Base-by-base conservation (phyloP, 495 filamentous ascomycete genomes). In the Penicillium argentinense region DNA sequence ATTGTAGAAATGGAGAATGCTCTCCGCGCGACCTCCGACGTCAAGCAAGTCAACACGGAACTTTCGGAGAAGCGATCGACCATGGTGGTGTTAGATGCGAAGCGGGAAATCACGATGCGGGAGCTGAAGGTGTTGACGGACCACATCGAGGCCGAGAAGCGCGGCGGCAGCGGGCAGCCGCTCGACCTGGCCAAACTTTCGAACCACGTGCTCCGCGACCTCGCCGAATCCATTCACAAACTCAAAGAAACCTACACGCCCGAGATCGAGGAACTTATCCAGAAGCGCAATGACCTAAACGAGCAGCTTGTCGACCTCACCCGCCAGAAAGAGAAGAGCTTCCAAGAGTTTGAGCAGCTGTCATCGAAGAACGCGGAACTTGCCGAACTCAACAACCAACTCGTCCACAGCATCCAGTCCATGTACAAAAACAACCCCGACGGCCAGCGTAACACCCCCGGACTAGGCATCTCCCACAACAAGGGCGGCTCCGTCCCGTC, bases 331-430 rank as follows among this genome's bases (percentile, higher is more conserved):
- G 91, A 97, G 62, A 89, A 91, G 66, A 88, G 87, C 47, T 85
- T 95, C 63, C 85, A 92, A 51, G 95, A 99, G 53, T 96, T 95
- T 58, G 95, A 97, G 70, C 87, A 95, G 55, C 75, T 97, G 21
- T 91, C 88, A 14, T 82, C 82, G 45, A 95, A 95, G 76, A 99
- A 99, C 59, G 85, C 87, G 3, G 91, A 97, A 68, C 75, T 99
- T 42, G 85, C 87, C 30, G 90, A 97, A 61, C 71, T 96, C 60
- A 97, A 99, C 74, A 95, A 93, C 55, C 87, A 96, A 60, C 73
- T 99, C 24, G 90, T 93, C 3, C 88, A 96, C 59, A 86, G 90
- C 53, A 96, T 97, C 39, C 92, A 97, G 66, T 89, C 86, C 56
- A 80, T 91, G 14, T 95, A 96, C 74, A 93, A 95, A 69, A 78